These are phyloP conservation scores for Isatis tinctoria DNA, from an alignment of 345 rosid genomes.

Conservation along the genomic window DNA sequence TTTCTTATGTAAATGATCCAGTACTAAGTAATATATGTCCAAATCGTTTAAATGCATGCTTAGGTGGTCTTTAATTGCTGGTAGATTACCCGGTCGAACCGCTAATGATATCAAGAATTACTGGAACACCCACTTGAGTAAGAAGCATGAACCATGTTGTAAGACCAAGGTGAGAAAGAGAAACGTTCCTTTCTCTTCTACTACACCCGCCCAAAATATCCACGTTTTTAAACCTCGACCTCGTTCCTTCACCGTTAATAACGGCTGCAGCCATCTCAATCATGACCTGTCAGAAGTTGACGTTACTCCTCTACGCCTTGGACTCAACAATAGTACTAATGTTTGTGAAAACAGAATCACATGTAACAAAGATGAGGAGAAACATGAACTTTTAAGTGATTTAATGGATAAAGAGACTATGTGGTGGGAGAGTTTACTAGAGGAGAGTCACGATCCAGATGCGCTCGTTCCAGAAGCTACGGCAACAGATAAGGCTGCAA, in stretches of 20 bases:
- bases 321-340: not conserved
- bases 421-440: slow-evolving; percentile 28
- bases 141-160: slow-evolving; percentile 22
- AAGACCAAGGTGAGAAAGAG: slow-evolving; percentile 15
- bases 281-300: not conserved
- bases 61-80: slow-evolving; percentile 59
- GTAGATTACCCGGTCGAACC: slow-evolving; percentile 52
- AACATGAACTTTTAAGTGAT: not conserved
- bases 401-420: slow-evolving; percentile 1
- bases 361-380: not conserved
- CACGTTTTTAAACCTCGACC: slow-evolving; percentile 30
- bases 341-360: slow-evolving; percentile 1
- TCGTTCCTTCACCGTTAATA: slow-evolving; percentile 16
- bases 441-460: not conserved
- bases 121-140: slow-evolving; percentile 52
- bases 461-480: not conserved
- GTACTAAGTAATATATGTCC: not conserved
- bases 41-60: not conserved
- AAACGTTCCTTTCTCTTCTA: not conserved
- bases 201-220: slow-evolving; percentile 1
- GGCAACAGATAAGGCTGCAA: not conserved
- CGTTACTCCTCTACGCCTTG: not conserved
- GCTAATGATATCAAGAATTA: slow-evolving; percentile 54
- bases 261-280: not conserved
- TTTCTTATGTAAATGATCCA: not conserved